Base-by-base conservation (phyloP, 371 early-diverging fungal genomes). In the Paramicrosporidium saccamoebae region DNA sequence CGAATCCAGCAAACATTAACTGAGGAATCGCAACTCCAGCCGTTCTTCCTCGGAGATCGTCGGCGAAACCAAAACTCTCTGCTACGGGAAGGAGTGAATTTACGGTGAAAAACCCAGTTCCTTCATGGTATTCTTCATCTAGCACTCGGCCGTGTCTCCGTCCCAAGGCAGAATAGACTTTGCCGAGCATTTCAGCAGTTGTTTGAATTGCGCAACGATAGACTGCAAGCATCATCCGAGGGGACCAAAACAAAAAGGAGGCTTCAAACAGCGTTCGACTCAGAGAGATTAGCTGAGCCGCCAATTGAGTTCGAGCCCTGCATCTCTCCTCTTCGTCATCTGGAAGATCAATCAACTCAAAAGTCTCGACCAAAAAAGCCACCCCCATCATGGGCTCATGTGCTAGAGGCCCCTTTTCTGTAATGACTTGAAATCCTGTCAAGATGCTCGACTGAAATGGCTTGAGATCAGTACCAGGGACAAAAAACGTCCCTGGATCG, bases 21-120 rank as follows among this genome's bases (percentile, higher is more conserved):
- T 82, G 79, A 1, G 92, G 90, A 25, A 59, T 66, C 6, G 92
- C 95, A 0, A 73, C 75, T 2, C 90, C 95, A 0, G 73, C 71
- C 0, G 88, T 81, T 30, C 67, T 49, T 35, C 71, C 82, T 7
- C 90, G 64, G 17, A 92, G 64, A 33, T 86, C 79, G 37, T 94
- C 92, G 10, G 90, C 64, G 39, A 99, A 90, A 5, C 96, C 95
- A 52, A 99, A 97, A 31, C 81, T 77, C 40, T 96, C 95, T 16
- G 79, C 59, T 1, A 96, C 94, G 10, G 98, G 98, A n/a, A 98
- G 29, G 15, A 55, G 35, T 0, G 88, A 68, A 24, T 54, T 55
- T 38, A 98, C 77, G 21, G 65, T 55, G 46, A 84, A 92, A 40
- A 81, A 74, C 0, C 77, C 66, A 0, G 84, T 84, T 16, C 88